These are phyloP conservation scores for Aphanocladium album DNA, from an alignment of 2,329 filamentous ascomycete genomes.

Conservation along the genomic window DNA sequence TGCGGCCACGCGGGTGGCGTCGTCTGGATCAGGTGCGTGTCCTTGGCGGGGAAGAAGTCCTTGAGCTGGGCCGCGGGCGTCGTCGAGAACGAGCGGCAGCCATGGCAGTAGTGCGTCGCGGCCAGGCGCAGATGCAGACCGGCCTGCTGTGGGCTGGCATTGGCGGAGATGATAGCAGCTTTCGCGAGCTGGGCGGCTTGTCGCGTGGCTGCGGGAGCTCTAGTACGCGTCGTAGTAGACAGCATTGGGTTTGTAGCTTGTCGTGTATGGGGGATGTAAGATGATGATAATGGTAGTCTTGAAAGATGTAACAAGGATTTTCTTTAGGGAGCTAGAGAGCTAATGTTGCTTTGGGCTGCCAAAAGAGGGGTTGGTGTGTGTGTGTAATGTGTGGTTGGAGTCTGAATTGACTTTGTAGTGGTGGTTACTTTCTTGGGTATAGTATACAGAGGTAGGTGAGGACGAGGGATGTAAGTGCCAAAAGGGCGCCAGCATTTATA, in stretches of 20 bases:
- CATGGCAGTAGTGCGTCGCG: conserved; percentile 22
- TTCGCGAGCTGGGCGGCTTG: conserved; percentile 23
- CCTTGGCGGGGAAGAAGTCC: conserved; percentile 59
- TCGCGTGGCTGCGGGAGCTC: conserved; percentile 20
- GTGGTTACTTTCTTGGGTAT: neutral
- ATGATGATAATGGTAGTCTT: neutral
- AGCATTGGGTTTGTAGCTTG: conserved; percentile 21
- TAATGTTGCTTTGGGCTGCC: neutral
- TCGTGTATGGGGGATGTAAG: neutral
- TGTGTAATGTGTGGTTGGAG: neutral
- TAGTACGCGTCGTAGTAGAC: conserved; percentile 21
- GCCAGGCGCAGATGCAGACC: conserved; percentile 23
- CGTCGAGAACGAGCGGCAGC: conserved; percentile 41
- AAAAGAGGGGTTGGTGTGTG: neutral
- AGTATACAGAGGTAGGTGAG: neutral
- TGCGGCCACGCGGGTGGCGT: conserved; percentile 66
- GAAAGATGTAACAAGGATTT: neutral
- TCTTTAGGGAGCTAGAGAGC: neutral
- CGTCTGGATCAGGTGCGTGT: conserved; percentile 56
- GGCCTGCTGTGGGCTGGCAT: conserved; percentile 17
- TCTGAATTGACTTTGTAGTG: conserved; percentile 5
- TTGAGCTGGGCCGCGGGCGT: conserved; percentile 41
- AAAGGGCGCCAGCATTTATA: neutral
- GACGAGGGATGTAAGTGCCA: neutral
- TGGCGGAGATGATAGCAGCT: conserved; percentile 17